Evolutionary conservation across 805 yeast genomes (phyloP).

Genomic region (Pichia gijzeniarum): DNA sequence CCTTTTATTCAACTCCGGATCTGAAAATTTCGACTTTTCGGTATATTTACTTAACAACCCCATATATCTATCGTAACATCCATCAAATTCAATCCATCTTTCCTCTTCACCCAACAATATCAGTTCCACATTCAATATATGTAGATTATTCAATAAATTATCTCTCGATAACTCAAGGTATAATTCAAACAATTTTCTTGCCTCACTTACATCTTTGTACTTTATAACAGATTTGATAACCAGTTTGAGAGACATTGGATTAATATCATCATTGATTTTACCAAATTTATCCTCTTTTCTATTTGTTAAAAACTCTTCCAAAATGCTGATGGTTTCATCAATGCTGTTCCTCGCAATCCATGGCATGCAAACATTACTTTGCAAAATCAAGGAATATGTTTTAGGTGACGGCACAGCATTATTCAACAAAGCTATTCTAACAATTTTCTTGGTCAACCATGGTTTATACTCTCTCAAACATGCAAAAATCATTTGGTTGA

Average conservation of each 20-base stretch:
- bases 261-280: constrained; percentile 20
- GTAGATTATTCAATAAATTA: constrained; percentile 24
- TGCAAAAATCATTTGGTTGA: constrained; percentile 25
- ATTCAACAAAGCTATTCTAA: constrained; percentile 16
- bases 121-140: constrained; percentile 24
- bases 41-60: constrained; percentile 15
- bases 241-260: constrained; percentile 22
- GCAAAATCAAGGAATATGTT: constrained; percentile 26
- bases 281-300: constrained; percentile 20
- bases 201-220: constrained; percentile 17
- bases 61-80: constrained; percentile 22
- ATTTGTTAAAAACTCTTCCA: constrained; percentile 21
- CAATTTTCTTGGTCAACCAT: constrained; percentile 16
- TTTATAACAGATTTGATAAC: constrained; percentile 18
- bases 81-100: constrained; percentile 30
- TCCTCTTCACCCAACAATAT: constrained; percentile 26
- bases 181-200: constrained; percentile 25
- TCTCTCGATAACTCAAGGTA: constrained; percentile 21
- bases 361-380: constrained; percentile 17
- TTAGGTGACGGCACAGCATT: constrained; percentile 17
- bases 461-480: constrained; percentile 16
- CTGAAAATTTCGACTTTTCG: constrained; percentile 13
- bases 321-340: constrained; percentile 16
- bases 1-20: neutral
- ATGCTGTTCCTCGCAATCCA: constrained; percentile 15